Evolutionary conservation across 345 rosid genomes (phyloP), one percentile per base, ranked within the genome.

Genomic region (Cardamine occulta): DNA sequence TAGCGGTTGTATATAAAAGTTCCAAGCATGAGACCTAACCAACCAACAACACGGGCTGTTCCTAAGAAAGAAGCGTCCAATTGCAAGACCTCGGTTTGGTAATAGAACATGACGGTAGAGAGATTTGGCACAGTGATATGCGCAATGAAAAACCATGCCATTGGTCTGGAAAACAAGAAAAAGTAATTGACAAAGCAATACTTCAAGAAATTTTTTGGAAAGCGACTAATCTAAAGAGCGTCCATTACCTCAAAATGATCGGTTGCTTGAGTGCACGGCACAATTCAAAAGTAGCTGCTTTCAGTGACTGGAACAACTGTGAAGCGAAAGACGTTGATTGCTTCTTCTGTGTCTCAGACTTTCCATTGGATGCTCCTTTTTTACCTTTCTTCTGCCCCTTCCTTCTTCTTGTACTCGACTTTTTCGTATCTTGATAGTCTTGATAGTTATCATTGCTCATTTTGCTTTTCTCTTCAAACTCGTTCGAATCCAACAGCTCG

Each of bases 131-230:
- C 82, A 10, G 93, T 88, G 59, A 95, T 76, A 7, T 88, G 93
- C 37, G 96, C 97, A 15, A 95, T 80, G 88, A 92, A 95, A 84
- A 95, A 95, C 98, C 99, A 93, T 29, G 94, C 81, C 99, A 92
- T 95, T 17, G 99, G 94, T 79, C 99, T 95, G 83, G 42, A 77
- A 52, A 48, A 66, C 12, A 66, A 71, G 39, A 66, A 45, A 45
- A 72, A 56, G 55, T 60, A 32, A 52, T 76, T 19, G 70, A 80
- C 61, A 3, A 67, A 76, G 53, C 23, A 66, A 29, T n/a, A 69
- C 76, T 70, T 74, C 56, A 76, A 82, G 47, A 70, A 28, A 32
- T 37, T 37, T 31, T 37, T 37, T 31, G 5, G 15, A 34, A 24
- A 72, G 40, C 7, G 5, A 31, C 21, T 40, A 65, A 65, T 34